phyloP scores from a whole-genome alignment of 108 stramenopile species.

The Cyclostephanos tholiformis region DNA sequence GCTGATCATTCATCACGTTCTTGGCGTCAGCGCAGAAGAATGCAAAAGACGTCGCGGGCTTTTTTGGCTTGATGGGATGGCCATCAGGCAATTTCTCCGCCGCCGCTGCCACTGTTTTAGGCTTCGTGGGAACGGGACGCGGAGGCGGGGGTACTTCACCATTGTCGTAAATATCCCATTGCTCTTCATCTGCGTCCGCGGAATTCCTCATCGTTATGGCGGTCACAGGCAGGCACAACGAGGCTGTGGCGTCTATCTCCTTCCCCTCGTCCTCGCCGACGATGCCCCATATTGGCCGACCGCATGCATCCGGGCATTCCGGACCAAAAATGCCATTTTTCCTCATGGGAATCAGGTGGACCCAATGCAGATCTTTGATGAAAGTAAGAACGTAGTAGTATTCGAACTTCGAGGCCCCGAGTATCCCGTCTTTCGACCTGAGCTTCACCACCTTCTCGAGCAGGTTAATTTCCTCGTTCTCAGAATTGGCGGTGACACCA shows the following conservation, averaged over 20 bases:
- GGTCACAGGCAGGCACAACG: conserved; percentile 63
- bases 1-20: conserved; percentile 12
- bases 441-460: conserved; percentile 85
- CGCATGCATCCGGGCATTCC: conserved; percentile 59
- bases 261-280: conserved; percentile 77
- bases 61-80: conserved; percentile 26
- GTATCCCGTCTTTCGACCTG: conserved; percentile 42
- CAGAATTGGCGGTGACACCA: conserved; percentile 8
- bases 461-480: conserved; percentile 48
- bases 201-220: conserved; percentile 65
- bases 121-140: background rate
- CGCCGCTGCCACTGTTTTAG: conserved; percentile 1
- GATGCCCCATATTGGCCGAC: conserved; percentile 78
- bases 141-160: conserved; percentile 25
- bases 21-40: conserved; percentile 30
- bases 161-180: conserved; percentile 75
- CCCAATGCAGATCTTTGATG: conserved; percentile 89
- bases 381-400: conserved; percentile 79
- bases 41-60: conserved; percentile 26
- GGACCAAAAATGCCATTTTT: conserved; percentile 67
- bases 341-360: conserved; percentile 83
- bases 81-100: background rate
- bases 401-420: conserved; percentile 50
- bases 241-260: conserved; percentile 79
- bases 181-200: conserved; percentile 86